Evolutionary conservation across 2,329 filamentous ascomycete species (phyloP), one percentile per base, ranked within the genome.

Genomic region (Ciborinia camelliae): DNA sequence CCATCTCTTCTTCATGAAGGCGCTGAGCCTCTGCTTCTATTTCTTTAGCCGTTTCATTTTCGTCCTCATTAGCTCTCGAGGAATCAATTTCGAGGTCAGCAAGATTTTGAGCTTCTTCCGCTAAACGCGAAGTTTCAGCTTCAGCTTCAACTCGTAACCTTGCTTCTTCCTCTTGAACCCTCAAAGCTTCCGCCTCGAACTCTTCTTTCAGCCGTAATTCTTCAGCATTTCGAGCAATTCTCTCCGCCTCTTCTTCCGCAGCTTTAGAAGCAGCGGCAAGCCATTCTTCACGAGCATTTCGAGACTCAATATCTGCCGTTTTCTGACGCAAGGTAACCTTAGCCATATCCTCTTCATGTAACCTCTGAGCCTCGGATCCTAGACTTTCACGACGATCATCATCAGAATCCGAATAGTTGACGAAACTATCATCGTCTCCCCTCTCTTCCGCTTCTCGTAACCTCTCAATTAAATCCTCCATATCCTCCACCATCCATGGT

Each of bases 401-500:
- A 41, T 69, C 67, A 37, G 65, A 55, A 8, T n/a, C n/a, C n/a
- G 71, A 70, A 15, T 72, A 69, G n/a, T 70, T 68, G n/a, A 61
- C 68, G 52, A 70, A 72, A 4, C 63, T 68, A 63, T 71, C 69
- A 30, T 71, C 69, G 26, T 71, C 69, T 4, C 65, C 53, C 37
- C 65, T 59, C 2, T 63, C 58, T 12, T 64, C 64, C 1, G 47
- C 45, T 32, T 61, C 57, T 12, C 64, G 45, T 20, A 65, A 48
- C 9, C 66, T 54, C 12, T 66, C 52, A 45, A 79, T 80, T 10
- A 88, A 76, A n/a, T 78, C 79, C 65, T 87, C 84, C 26, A 92
- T 78, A 69, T 86, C 85, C 23, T 82, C 81, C 62, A 86, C 82
- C 15, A 89, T 74, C 1, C 80, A 77, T 0, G 84, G 76, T 23